Conservation (phyloP, 2,329 filamentous ascomycete species). For the Acephala macrosclerotiorum region DNA sequence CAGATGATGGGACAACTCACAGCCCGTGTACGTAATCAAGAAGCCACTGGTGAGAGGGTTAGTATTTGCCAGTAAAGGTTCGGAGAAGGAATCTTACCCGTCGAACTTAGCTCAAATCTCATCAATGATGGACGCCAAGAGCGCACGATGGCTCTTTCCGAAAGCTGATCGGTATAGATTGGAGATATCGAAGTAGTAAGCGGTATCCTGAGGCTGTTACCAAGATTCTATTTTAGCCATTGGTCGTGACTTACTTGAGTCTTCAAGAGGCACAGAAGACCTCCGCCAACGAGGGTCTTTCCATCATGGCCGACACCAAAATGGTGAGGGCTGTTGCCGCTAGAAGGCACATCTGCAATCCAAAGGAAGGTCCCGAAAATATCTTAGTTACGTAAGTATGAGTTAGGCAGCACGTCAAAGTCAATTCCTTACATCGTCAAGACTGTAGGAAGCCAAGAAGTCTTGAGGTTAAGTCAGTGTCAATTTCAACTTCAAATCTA, state of each 20-base stretch:
- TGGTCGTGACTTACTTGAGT: slow-evolving; percentile 48
- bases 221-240: too few species aligned
- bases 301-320: slow-evolving; percentile 61
- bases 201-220: slow-evolving; percentile 56
- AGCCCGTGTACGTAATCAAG: slow-evolving; percentile 40
- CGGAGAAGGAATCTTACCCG: slow-evolving; percentile 43
- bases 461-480: too few species aligned
- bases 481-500: too few species aligned
- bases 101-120: slow-evolving; percentile 70
- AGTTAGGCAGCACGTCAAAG: too few species aligned
- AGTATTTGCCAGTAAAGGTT: not conserved
- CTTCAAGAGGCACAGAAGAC: slow-evolving; percentile 64
- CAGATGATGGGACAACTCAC: not conserved
- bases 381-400: slow-evolving; percentile 43
- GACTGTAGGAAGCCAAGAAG: slow-evolving; percentile 64
- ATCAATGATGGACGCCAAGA: slow-evolving; percentile 66
- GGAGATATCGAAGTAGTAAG: slow-evolving; percentile 66
- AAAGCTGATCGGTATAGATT: slow-evolving; percentile 66
- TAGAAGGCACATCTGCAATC: slow-evolving; percentile 64
- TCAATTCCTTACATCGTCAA: slow-evolving; percentile 54
- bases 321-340: slow-evolving; percentile 68
- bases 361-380: slow-evolving; percentile 67
- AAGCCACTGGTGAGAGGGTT: slow-evolving; percentile 29
- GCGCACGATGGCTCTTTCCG: slow-evolving; percentile 64
- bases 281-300: slow-evolving; percentile 64